Conservation (phyloP, 2,329 filamentous ascomycete species). For the Thielaviopsis punctulata region DNA sequence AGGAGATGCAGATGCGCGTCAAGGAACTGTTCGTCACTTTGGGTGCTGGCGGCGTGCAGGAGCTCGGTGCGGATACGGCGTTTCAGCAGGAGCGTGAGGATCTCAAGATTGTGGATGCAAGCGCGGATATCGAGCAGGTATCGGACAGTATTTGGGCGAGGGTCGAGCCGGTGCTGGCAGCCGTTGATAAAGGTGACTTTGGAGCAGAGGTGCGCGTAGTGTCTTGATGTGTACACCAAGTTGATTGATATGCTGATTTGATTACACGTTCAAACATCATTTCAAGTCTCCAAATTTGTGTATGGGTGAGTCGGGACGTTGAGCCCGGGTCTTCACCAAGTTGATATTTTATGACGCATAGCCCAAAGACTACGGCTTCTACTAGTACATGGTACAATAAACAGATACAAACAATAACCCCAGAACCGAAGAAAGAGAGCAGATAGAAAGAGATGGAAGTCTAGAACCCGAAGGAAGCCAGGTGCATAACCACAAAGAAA, state of each 20-base stretch:
- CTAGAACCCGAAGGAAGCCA: constrained; percentile 19
- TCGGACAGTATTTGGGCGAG: constrained; percentile 36
- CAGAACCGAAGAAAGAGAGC: constrained; percentile 2
- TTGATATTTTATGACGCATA: background rate
- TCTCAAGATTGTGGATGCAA: constrained; percentile 36
- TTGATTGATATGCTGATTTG: too few species aligned
- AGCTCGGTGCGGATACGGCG: constrained; percentile 11
- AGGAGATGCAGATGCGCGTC: constrained; percentile 66
- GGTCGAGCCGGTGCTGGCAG: constrained; percentile 28
- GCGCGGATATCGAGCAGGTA: constrained; percentile 37
- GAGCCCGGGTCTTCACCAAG: constrained; percentile 17
- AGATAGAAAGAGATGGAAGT: constrained; percentile 13
- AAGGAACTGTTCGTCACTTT: constrained; percentile 43
- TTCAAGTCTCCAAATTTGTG: background rate
- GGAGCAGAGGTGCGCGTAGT: constrained; percentile 30
- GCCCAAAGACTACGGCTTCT: background rate
- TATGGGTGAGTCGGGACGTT: constrained; percentile 14
- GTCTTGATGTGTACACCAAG: constrained; percentile 10
- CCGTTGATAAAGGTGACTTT: constrained; percentile 32
- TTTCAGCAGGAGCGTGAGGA: constrained; percentile 36
- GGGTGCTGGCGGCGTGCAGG: constrained; percentile 19
- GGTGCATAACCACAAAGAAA: constrained; percentile 14
- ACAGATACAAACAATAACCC: background rate
- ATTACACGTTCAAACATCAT: too few species aligned
- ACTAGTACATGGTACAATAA: background rate